phyloP scores from a whole-genome alignment of 371 early-diverging fungal genomes.

The Mortierella sp. region DNA sequence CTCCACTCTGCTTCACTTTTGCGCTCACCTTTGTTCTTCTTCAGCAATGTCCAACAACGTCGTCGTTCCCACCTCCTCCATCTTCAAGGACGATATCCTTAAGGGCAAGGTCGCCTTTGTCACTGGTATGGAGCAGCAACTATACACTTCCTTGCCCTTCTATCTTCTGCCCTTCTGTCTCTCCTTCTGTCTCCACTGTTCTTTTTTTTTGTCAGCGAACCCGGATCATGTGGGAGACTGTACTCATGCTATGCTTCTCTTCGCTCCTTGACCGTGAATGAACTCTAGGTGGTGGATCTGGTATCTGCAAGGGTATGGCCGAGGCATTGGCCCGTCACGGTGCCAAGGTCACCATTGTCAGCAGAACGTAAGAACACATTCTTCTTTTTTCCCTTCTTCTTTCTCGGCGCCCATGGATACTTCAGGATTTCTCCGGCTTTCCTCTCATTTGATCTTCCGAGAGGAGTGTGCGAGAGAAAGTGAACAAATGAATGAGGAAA shows the following conservation, averaged over 20 bases:
- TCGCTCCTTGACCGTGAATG: background rate
- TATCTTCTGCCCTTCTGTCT: too few species aligned
- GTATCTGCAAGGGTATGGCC: constrained; percentile 86
- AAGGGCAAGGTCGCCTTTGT: constrained; percentile 73
- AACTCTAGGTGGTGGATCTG: constrained; percentile 64
- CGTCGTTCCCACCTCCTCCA: constrained; percentile 41
- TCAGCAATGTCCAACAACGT: constrained; percentile 43
- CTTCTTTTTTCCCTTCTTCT: background rate
- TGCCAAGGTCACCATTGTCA: constrained; percentile 77
- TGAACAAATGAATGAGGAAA: background rate
- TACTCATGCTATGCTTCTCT: background rate
- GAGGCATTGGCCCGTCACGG: constrained; percentile 86
- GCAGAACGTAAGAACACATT: constrained; percentile 65
- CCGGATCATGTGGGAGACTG: background rate
- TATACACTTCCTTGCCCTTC: background rate
- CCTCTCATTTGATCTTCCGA: background rate
- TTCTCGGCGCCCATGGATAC: background rate
- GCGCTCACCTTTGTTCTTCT: constrained; percentile 2
- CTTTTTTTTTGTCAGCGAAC: background rate
- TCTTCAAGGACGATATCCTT: constrained; percentile 59
- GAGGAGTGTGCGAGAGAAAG: background rate
- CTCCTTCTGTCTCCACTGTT: background rate
- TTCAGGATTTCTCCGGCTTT: background rate
- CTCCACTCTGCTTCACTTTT: constrained; percentile 11
- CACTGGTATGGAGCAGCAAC: constrained; percentile 60